Evolutionary conservation across 2,329 filamentous ascomycete genomes (phyloP), one percentile per base, ranked within the genome.

Genomic region (Pseudogymnoascus sp.): DNA sequence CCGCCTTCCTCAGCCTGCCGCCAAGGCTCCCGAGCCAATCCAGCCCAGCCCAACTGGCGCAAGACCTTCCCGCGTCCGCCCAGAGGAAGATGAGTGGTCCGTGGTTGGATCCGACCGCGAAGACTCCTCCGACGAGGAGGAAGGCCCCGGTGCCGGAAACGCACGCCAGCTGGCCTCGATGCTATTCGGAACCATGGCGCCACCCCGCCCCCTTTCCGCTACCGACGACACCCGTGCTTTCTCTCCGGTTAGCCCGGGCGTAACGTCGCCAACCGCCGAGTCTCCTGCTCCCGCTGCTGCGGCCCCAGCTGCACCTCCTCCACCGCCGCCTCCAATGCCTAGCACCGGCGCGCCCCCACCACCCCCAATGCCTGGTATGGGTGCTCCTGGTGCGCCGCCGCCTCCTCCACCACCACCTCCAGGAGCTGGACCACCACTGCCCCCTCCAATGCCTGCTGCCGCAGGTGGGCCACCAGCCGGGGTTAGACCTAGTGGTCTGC

Each of bases 181-280:
- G 63, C 81, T 99, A 18, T 99, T 99, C 72, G 93, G 94, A 62
- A 96, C 92, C 59, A 97, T 99, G 92, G 93, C 84, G 8, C 93
- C 94, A 38, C 93, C 94, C 12, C 86, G 93, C 59, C 92, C 93
- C 30, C 76, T 97, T 47, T 95, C 90, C 18, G 88, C 91, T 6
- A 85, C 90, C 73, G 91, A 89, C 60, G 86, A 89, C 66, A 89
- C 89, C 67, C 78, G 78, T 7, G 71, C 73, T 28, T 69, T 72
- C 8, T 72, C 77, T 16, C 76, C 75, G 61, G 73, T 78, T 38
- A 69, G 71, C 6, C 75, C 75, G 25, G 78, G 77, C 57, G 71
- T 74, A 61, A 73, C 71, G 61, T 77, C 76, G 14, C 76, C 78
- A 5, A 74, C 77, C 18, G 76, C 76, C 58, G 74, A 71, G 16